A percentile compares a stretch with the other conserved stretches of the same genome.
Evolutionary conservation across 129 eudicot genomes (phyloP).

Genomic region (Helichrysum umbraculigerum): DNA sequence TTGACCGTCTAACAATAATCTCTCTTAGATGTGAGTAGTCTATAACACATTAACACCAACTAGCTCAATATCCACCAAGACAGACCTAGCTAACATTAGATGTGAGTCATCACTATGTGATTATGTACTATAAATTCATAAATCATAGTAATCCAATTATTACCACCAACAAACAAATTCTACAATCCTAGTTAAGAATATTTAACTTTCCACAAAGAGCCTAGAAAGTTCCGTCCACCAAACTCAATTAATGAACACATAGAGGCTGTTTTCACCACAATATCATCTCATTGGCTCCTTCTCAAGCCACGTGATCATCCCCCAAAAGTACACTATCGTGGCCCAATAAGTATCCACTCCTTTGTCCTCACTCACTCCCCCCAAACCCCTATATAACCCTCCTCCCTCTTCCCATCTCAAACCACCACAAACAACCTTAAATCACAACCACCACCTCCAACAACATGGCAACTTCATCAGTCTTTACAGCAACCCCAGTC

Average conservation of each 20-base stretch:
- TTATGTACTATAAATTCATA: too few species aligned
- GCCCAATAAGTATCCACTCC: slow-evolving; percentile 54
- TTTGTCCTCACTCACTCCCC: slow-evolving; percentile 6
- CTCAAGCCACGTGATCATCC: slow-evolving; percentile 23
- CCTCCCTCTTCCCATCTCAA: not conserved
- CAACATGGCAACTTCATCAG: slow-evolving; percentile 42
- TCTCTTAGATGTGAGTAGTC: too few species aligned
- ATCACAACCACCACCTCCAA: not conserved
- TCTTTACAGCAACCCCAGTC: slow-evolving; percentile 25
- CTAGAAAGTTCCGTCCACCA: slow-evolving; percentile 2
- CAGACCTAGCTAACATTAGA: not conserved
- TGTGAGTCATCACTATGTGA: too few species aligned
- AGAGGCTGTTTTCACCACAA: slow-evolving; percentile 24
- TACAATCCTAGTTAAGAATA: not conserved
- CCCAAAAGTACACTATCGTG: slow-evolving; percentile 47
- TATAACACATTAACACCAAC: too few species aligned
- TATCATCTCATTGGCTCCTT: not conserved
- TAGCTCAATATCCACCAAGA: not conserved
- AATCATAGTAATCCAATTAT: not conserved
- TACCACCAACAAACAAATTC: not conserved
- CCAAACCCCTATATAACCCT: slow-evolving; percentile 24
- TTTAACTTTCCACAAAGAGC: not conserved
- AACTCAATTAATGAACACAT: slow-evolving; percentile 2
- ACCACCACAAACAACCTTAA: not conserved
- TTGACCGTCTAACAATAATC: too few species aligned